Evolutionary conservation across 805 yeast genomes (phyloP).

Genomic region (Starmerella tilneyi): DNA sequence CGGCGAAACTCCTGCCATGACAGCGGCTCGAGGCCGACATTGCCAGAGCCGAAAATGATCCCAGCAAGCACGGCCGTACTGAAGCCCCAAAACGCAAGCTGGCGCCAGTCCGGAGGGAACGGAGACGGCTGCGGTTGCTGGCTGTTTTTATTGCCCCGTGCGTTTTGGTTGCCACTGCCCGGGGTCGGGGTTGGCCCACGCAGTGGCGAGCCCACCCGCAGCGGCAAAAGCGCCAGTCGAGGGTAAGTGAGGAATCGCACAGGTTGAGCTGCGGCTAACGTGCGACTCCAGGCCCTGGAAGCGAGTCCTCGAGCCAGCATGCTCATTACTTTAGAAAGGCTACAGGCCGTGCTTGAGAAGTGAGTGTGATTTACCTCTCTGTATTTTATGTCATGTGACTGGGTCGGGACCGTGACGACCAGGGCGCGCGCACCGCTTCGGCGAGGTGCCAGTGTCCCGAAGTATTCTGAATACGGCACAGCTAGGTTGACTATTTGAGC

Average conservation of each 20-base stretch:
- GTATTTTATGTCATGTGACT: background rate
- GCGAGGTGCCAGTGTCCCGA: too few relatives aligned
- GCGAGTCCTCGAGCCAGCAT: slow-evolving; percentile 9
- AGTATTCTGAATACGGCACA: too few relatives aligned
- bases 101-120: slow-evolving; percentile 19
- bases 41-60: slow-evolving; percentile 9
- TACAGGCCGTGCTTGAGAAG: background rate
- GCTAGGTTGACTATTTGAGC: too few relatives aligned
- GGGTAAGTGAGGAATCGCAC: background rate
- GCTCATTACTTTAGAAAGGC: background rate
- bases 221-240: slow-evolving; percentile 2
- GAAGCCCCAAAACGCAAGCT: slow-evolving; percentile 23
- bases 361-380: background rate
- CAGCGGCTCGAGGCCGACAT: slow-evolving; percentile 37
- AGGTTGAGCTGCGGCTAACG: background rate
- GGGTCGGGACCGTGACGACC: background rate
- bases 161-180: background rate
- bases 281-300: slow-evolving; percentile 6
- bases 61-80: slow-evolving; percentile 21
- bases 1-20: slow-evolving; percentile 88
- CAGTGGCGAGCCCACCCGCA: background rate
- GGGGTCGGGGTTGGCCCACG: slow-evolving; percentile 1
- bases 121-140: slow-evolving; percentile 4
- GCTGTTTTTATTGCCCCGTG: background rate
- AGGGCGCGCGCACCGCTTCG: too few relatives aligned